These are phyloP conservation scores for Prunus campanulata DNA, from an alignment of 306 rosid genomes.

Conservation along the genomic window DNA sequence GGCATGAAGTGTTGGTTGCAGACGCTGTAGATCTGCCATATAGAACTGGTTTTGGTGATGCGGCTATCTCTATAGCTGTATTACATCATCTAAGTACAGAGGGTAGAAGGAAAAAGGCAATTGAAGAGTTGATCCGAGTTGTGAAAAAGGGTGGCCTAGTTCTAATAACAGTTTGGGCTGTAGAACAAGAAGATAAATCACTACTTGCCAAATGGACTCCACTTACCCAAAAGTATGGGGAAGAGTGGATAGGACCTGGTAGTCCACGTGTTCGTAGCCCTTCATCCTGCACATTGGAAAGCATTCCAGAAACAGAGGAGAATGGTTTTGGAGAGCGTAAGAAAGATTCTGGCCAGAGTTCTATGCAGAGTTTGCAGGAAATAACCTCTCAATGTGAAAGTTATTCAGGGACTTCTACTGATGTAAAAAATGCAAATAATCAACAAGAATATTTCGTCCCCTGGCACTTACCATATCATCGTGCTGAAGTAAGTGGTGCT, in stretches of 20 bases:
- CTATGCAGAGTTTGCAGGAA: conserved; percentile 29
- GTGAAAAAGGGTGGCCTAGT: conserved; percentile 89
- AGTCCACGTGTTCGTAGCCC: conserved; percentile 58
- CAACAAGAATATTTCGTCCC: conserved; percentile 93
- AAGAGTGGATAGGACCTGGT: conserved; percentile 92
- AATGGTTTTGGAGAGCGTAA: conserved; percentile 32
- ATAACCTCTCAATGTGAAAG: conserved; percentile 18
- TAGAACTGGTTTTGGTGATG: conserved; percentile 81
- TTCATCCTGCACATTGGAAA: conserved; percentile 50
- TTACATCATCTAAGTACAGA: conserved; percentile 93
- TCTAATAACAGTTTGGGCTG: conserved; percentile 96
- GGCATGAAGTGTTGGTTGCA: conserved; percentile 81
- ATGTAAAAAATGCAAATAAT: conserved; percentile 35
- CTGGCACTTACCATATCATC: conserved; percentile 97
- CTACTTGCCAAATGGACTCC: conserved; percentile 85
- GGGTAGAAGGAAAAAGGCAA: conserved; percentile 71
- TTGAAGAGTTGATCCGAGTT: conserved; percentile 81
- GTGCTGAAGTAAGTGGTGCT: conserved; percentile 84
- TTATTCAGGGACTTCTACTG: conserved; percentile 19
- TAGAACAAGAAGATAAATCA: conserved; percentile 79
- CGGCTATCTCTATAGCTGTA: conserved; percentile 90
- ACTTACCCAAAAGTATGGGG: conserved; percentile 61
- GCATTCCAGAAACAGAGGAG: conserved; percentile 81
- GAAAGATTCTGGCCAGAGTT: conserved; percentile 33
- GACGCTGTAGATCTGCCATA: conserved; percentile 89